Conservation (phyloP, 352 stramenopile genomes). For the Phytophthora parvispora region DNA sequence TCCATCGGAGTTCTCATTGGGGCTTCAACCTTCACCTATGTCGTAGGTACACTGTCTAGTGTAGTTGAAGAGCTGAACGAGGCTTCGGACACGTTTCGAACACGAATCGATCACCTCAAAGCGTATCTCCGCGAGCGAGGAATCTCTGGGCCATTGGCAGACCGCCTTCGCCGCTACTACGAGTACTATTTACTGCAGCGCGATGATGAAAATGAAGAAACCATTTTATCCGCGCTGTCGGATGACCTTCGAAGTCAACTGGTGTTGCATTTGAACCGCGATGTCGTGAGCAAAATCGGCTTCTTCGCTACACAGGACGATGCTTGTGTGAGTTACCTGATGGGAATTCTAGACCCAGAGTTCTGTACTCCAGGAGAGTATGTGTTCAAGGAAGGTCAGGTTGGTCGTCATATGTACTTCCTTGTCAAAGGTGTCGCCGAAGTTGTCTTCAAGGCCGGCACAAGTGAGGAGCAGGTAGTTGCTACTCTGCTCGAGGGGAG, state of each 20-base stretch:
- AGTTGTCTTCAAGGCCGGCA: constrained; percentile 73
- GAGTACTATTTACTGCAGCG: constrained; percentile 84
- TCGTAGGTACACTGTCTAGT: constrained; percentile 82
- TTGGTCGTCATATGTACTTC: constrained; percentile 89
- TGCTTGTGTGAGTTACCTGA: constrained; percentile 85
- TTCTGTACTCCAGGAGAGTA: constrained; percentile 85
- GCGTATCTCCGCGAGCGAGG: constrained; percentile 76
- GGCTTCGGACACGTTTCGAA: constrained; percentile 54
- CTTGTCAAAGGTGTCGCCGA: constrained; percentile 80
- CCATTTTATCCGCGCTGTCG: constrained; percentile 74
- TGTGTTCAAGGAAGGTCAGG: constrained; percentile 86
- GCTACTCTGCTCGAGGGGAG: constrained; percentile 72
- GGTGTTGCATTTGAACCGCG: constrained; percentile 82
- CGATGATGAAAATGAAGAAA: constrained; percentile 79
- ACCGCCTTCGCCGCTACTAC: constrained; percentile 78
- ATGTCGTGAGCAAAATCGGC: constrained; percentile 85
- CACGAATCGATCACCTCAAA: constrained; percentile 82
- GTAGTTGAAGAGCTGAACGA: constrained; percentile 79
- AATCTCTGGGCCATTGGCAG: constrained; percentile 63
- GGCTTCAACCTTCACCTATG: constrained; percentile 79
- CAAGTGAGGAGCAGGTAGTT: constrained; percentile 63
- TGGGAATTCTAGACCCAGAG: constrained; percentile 82
- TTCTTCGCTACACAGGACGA: constrained; percentile 88
- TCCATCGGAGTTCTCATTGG: constrained; percentile 65
- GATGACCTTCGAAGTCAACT: constrained; percentile 82